Percentiles rank a stretch among this genome's conserved stretches.
phyloP scores from a whole-genome alignment of 148 eudicot genomes.

The Chenopodium formosanum region DNA sequence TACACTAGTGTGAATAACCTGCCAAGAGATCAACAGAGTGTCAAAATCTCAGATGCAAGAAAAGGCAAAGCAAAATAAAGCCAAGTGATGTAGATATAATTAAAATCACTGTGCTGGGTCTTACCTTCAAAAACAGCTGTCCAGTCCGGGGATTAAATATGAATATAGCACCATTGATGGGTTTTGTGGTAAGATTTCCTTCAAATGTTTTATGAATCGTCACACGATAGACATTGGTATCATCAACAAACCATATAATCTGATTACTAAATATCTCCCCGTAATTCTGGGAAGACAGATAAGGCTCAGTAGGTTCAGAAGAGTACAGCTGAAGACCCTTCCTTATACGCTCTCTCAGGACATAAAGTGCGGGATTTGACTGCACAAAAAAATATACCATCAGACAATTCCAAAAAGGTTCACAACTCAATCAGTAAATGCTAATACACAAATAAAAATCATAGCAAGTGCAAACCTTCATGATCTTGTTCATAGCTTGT shows the following conservation, averaged over 20 bases:
- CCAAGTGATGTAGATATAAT: background rate
- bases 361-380: slow-evolving; percentile 98
- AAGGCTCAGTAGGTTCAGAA: slow-evolving; percentile 99
- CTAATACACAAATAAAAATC: background rate
- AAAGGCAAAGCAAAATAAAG: background rate
- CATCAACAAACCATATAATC: slow-evolving; percentile 99
- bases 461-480: slow-evolving; percentile 64
- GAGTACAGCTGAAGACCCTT: slow-evolving; percentile 98
- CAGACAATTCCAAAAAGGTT: background rate
- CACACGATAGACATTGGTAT: slow-evolving; percentile 97
- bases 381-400: slow-evolving; percentile 34
- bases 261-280: slow-evolving; percentile 99
- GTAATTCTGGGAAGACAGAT: slow-evolving; percentile 93
- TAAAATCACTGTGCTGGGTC: background rate
- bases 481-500: slow-evolving; percentile 99
- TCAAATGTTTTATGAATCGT: slow-evolving; percentile 99
- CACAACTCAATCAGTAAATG: background rate
- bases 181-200: slow-evolving; percentile 97
- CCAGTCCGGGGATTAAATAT: slow-evolving; percentile 97
- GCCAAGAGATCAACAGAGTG: slow-evolving; percentile 27
- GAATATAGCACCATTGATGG: slow-evolving; percentile 97
- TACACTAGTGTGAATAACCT: slow-evolving; percentile 98
- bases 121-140: slow-evolving; percentile 90
- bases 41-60: background rate
- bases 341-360: slow-evolving; percentile 91